These are phyloP conservation scores for Gossypium raimondii DNA, from an alignment of 345 rosid genomes.

Conservation along the genomic window DNA sequence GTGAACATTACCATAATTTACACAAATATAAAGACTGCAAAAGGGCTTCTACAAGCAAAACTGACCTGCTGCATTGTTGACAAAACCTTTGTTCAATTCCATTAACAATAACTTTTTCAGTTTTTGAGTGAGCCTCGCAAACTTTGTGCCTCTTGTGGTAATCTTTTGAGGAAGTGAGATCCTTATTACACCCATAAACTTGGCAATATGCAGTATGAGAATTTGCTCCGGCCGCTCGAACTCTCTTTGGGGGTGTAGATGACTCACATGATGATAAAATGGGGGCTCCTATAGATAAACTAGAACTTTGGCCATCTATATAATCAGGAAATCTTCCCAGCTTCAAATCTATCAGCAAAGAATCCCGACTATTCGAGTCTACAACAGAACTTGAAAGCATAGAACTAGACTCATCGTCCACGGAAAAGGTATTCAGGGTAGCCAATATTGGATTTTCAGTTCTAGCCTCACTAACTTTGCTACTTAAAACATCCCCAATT, in stretches of 20 bases:
- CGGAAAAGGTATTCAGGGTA: conserved; percentile 22
- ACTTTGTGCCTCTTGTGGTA: conserved; percentile 84
- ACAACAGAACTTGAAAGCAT: conserved; percentile 37
- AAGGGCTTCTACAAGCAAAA: conserved; percentile 4
- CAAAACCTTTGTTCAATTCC: conserved; percentile 79
- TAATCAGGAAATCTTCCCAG: conserved; percentile 55
- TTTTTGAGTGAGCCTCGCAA: conserved; percentile 72
- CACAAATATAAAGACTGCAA: background rate
- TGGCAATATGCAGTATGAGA: conserved; percentile 48
- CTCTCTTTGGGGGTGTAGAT: conserved; percentile 30
- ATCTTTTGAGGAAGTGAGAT: conserved; percentile 62
- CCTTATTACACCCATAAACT: conserved; percentile 71
- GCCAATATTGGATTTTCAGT: conserved; percentile 23
- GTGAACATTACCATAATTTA: background rate
- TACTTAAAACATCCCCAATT: conserved; percentile 24
- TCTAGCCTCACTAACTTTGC: conserved; percentile 24
- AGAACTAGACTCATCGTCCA: conserved; percentile 37
- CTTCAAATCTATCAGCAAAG: conserved; percentile 58
- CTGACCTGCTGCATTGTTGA: conserved; percentile 91
- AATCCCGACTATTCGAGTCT: conserved; percentile 38
- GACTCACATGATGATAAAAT: conserved; percentile 26
- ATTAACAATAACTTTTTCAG: conserved; percentile 54
- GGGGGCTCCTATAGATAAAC: conserved; percentile 21
- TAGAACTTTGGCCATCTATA: conserved; percentile 24
- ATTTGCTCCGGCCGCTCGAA: conserved; percentile 27